A percentile compares a stretch with the other conserved stretches of the same genome.
These are phyloP conservation scores for Diaporthe amygdali DNA, from an alignment of 2,329 filamentous ascomycete genomes.

Conservation along the genomic window DNA sequence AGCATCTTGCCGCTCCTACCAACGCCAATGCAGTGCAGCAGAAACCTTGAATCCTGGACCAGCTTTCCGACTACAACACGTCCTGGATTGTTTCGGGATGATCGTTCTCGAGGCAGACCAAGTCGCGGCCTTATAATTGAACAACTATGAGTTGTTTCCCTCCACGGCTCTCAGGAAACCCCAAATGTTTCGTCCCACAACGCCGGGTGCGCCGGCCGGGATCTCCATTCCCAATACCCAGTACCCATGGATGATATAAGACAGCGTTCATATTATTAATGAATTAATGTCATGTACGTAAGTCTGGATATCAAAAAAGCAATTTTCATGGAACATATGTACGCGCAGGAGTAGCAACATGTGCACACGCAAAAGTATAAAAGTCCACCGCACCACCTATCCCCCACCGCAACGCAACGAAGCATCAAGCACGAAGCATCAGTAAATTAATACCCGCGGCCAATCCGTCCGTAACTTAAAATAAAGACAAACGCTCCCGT, in stretches of 20 bases:
- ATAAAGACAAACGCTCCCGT: neutral
- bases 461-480: neutral
- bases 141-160: too few species aligned
- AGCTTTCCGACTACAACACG: too few species aligned
- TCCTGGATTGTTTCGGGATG: too few species aligned
- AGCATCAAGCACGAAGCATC: constrained; percentile 4
- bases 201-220: too few species aligned
- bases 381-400: neutral
- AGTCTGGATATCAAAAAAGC: constrained; percentile 14
- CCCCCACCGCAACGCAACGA: neutral
- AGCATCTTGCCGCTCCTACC: too few species aligned
- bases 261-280: constrained; percentile 17
- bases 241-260: neutral
- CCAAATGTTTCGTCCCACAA: neutral
- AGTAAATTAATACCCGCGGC: neutral
- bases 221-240: neutral
- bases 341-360: neutral
- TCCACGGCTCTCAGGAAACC: neutral
- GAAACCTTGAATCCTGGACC: too few species aligned
- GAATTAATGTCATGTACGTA: constrained; percentile 14
- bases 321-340: constrained; percentile 4
- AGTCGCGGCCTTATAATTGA: too few species aligned
- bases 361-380: neutral
- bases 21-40: too few species aligned
- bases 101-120: too few species aligned